These are phyloP conservation scores for Akanthomyces uredinophilus DNA, from an alignment of 2,329 filamentous ascomycete species.

Conservation along the genomic window DNA sequence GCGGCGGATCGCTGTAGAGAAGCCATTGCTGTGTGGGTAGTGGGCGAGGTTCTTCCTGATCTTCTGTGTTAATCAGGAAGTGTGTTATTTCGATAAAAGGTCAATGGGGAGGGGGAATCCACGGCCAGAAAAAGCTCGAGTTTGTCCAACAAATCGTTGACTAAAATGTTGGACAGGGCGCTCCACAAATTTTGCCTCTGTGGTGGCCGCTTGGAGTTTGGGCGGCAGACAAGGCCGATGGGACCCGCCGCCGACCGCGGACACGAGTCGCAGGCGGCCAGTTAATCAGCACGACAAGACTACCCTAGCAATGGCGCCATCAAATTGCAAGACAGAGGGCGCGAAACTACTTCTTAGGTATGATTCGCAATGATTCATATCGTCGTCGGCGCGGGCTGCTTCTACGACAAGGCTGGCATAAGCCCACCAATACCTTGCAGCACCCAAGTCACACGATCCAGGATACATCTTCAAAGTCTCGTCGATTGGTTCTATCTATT, in stretches of 20 bases:
- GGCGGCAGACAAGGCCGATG: background rate
- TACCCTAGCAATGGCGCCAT: background rate
- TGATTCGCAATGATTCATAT: background rate
- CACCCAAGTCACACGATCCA: background rate
- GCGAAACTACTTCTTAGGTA: no score
- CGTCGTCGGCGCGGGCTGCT: background rate
- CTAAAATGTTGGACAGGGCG: slow-evolving; percentile 13
- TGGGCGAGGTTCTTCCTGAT: background rate
- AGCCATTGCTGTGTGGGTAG: slow-evolving; percentile 27
- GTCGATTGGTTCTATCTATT: slow-evolving; percentile 11
- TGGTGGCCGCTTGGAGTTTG: background rate
- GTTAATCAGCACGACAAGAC: slow-evolving; percentile 8
- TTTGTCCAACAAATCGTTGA: slow-evolving; percentile 13
- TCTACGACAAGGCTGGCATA: background rate
- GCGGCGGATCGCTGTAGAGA: slow-evolving; percentile 38
- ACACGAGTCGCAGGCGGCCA: slow-evolving; percentile 1
- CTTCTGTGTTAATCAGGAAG: background rate
- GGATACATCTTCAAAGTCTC: slow-evolving; percentile 1
- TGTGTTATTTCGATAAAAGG: background rate
- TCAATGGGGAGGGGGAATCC: background rate
- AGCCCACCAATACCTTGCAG: no score
- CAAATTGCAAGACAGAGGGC: background rate
- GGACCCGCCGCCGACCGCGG: slow-evolving; percentile 13
- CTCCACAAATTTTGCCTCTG: slow-evolving; percentile 10
- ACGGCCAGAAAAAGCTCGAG: slow-evolving; percentile 3